A percentile compares a stretch with the other conserved stretches of the same genome.
These are phyloP conservation scores for Cyanidioschyzon merolae DNA, from an alignment of 23 red algal genomes.

Conservation along the genomic window DNA sequence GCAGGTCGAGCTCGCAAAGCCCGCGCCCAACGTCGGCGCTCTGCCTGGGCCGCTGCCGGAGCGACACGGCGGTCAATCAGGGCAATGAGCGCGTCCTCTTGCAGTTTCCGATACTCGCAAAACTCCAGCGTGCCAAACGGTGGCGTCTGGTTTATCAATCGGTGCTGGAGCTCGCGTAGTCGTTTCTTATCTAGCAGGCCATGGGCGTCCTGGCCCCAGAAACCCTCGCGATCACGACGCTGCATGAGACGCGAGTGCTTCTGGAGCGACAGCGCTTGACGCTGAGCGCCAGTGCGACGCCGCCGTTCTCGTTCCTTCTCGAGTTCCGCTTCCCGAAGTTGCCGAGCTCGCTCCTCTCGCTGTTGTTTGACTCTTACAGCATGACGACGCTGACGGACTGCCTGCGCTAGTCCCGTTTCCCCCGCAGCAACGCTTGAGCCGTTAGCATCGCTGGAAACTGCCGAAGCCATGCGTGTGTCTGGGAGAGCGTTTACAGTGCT, in stretches of 20 bases:
- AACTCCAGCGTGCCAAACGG: slow-evolving; percentile 9
- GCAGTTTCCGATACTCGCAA: neutral
- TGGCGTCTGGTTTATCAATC: neutral
- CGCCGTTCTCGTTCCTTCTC: slow-evolving; percentile 3
- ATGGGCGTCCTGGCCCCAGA: neutral
- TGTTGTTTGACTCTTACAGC: neutral
- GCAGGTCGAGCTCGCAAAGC: slow-evolving; percentile 6
- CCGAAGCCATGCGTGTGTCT: neutral
- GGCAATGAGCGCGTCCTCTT: neutral
- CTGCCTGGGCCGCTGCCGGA: neutral
- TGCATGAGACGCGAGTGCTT: neutral
- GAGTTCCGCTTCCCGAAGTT: neutral
- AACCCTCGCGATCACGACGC: neutral
- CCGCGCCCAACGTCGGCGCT: slow-evolving; percentile 1
- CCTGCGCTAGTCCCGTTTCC: neutral
- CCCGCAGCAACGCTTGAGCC: neutral
- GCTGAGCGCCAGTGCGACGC: neutral
- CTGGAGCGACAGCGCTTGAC: neutral
- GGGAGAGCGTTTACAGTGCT: no score
- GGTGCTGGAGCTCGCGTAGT: neutral
- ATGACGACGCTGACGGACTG: slow-evolving; percentile 12
- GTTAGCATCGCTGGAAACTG: neutral
- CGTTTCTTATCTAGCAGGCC: neutral
- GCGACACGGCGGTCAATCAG: neutral
- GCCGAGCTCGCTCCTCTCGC: neutral